A percentile compares a stretch with the other conserved stretches of the same genome.
Evolutionary conservation across 495 filamentous ascomycete genomes (phyloP).

Genomic region (Hypoxylon perforatum): DNA sequence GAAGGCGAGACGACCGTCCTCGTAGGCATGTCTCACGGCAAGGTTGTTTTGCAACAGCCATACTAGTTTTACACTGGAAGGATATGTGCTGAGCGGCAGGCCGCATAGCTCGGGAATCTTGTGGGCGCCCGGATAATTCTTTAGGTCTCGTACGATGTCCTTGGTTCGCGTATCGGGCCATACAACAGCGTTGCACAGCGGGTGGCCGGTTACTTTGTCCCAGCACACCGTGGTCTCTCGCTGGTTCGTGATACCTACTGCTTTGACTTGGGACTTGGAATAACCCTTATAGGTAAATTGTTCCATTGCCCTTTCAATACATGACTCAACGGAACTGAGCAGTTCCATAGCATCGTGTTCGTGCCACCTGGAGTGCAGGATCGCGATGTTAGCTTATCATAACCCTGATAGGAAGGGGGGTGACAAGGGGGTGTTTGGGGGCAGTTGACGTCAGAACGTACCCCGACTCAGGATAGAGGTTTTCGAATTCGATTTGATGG

Average conservation of each 20-base stretch:
- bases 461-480: slow-evolving; percentile 90
- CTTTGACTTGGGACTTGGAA: slow-evolving; percentile 76
- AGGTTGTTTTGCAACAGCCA: slow-evolving; percentile 84
- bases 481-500: slow-evolving; percentile 92
- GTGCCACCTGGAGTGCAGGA: slow-evolving; percentile 75
- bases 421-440: neutral
- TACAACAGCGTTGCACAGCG: slow-evolving; percentile 88
- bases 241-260: slow-evolving; percentile 94
- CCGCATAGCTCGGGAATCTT: slow-evolving; percentile 80
- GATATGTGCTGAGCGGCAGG: slow-evolving; percentile 92
- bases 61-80: slow-evolving; percentile 86
- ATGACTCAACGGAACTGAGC: slow-evolving; percentile 79
- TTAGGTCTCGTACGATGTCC: slow-evolving; percentile 82
- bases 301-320: slow-evolving; percentile 84
- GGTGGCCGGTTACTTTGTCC: slow-evolving; percentile 87
- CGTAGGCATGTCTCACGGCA: slow-evolving; percentile 79
- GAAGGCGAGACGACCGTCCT: slow-evolving; percentile 83
- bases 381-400: slow-evolving; percentile 26
- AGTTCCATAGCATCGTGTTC: slow-evolving; percentile 91
- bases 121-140: slow-evolving; percentile 71
- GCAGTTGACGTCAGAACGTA: slow-evolving; percentile 60
- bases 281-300: slow-evolving; percentile 78
- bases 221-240: slow-evolving; percentile 93
- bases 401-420: slow-evolving; percentile 15
- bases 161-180: slow-evolving; percentile 94